Base-by-base conservation (phyloP, 805 yeast species). In the Metschnikowia santaceciliae region DNA sequence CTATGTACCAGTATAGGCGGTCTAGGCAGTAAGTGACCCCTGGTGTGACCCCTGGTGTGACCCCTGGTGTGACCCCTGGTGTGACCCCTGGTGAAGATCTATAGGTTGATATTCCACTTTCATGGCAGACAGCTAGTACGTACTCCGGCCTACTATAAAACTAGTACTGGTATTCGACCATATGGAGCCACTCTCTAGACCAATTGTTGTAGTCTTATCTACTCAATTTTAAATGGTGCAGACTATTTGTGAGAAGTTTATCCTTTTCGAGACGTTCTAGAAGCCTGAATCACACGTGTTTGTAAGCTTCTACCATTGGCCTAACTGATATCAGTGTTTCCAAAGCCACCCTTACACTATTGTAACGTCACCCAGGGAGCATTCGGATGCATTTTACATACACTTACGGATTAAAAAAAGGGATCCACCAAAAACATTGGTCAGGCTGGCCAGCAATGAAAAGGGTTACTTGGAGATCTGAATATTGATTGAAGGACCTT, bases 401-500 rank as follows among this genome's bases (percentile, higher is more conserved):
- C 55, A 57, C 33, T 50, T 55, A n/a, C 47, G 61, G 15, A 51
- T 57, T 35, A n/a, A n/a, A 57, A 57, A 42, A 50, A 50, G 43
- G 61, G 61, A 1, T 39, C 55, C n/a, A 55, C 61, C 7, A 49
- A 39, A 17, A 19, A 7, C 41, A 1, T 47, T 57, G 20, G 48
- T 54, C 2, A 50, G 43, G n/a, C 43, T 57, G 15, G 46, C 51
- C 13, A 45, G 51, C 14, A 52, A 54, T 38, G 61, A 55, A 15
- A 52, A 55, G 44, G 61, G 61, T 4, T 46, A 32, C 19, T 32
- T 52, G 15, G 26, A 38, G 15, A 47, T 57, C 51, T 57, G 59
- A 58, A 50, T 50, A 47, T 50, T 57, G 46, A 56, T 57, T 13
- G 61, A 57, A 19, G 61, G 61, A n/a, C 61, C 61, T 6, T 57